Evolutionary conservation across 345 rosid species (phyloP), one percentile per base, ranked within the genome.

Genomic region (Corchorus olitorius): DNA sequence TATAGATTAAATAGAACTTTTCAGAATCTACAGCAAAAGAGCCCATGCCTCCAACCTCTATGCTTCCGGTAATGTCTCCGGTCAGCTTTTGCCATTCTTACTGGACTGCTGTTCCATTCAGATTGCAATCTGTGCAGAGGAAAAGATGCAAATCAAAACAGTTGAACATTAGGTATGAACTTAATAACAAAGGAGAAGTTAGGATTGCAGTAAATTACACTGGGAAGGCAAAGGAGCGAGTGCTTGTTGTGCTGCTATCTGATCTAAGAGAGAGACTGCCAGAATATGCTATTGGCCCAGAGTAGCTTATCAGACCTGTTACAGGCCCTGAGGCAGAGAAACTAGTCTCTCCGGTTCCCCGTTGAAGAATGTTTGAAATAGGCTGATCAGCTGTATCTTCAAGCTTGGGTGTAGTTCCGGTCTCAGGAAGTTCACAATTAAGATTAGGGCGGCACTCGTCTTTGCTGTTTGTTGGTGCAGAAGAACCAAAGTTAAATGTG

Each of bases 21-120:
- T 95, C 84, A 96, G 92, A 90, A 96, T 89, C 89, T 92, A 90
- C 98, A 93, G 81, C 99, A 93, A 80, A 90, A 86, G 80, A 93
- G 79, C 75, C 83, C 71, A 56, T 81, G 82, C 85, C 78, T 90
- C 98, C 97, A 93, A 58, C 90, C 77, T 74, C 86, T 81, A 4
- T 81, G 92, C 80, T 89, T 92, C 72, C 83, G 84, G 35, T 69
- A 48, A 53, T 43, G 83, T 72, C 90, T 89, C 81, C 83, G 80
- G 34, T 90, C 93, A 8, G 92, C 93, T 86, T 90, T 91, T 0
- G 86, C 89, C 97, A 96, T 93, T 80, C 97, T 89, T 61, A 90
- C 92, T 0, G 98, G 99, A 81, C 99, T 96, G 82, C 92, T 85
- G 61, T 89, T 91, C 98, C 99, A 96, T 78, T 96, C 99, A 0